Conservation (phyloP, 2,329 filamentous ascomycete genomes). For the Neofusicoccum sp. region DNA sequence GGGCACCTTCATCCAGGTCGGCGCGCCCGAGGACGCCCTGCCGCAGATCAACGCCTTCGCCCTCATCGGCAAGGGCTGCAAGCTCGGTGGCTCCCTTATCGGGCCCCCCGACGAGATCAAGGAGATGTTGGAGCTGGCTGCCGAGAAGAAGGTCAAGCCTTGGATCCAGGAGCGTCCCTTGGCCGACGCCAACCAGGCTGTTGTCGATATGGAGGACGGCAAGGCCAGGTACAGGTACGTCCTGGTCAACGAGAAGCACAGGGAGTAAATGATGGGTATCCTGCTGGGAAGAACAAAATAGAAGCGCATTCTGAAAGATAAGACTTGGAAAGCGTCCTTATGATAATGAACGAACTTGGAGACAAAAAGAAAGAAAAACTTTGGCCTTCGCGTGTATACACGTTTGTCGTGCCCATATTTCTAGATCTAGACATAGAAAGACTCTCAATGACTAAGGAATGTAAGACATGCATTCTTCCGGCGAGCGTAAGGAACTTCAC, state of each 20-base stretch:
- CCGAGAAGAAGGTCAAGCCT: conserved; percentile 57
- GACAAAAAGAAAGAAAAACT: too few relatives aligned
- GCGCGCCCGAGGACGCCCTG: conserved; percentile 59
- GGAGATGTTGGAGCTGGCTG: conserved; percentile 62
- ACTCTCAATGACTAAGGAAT: too few relatives aligned
- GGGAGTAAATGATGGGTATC: neutral
- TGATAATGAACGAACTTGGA: too few relatives aligned
- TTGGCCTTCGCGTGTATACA: too few relatives aligned
- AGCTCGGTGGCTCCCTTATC: conserved; percentile 46
- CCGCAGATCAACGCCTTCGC: conserved; percentile 57
- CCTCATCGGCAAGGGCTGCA: conserved; percentile 56
- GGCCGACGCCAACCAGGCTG: conserved; percentile 54
- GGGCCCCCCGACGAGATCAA: conserved; percentile 58
- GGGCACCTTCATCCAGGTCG: conserved; percentile 65
- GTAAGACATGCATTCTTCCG: too few relatives aligned
- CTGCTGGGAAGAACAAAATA: too few relatives aligned
- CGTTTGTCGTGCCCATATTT: too few relatives aligned
- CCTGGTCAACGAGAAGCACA: conserved; percentile 35
- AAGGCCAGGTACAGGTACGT: conserved; percentile 49
- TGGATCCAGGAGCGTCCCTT: conserved; percentile 63
- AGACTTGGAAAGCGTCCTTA: too few relatives aligned
- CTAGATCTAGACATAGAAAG: too few relatives aligned
- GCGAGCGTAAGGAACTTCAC: too few relatives aligned
- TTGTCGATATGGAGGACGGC: conserved; percentile 58
- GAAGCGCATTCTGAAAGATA: too few relatives aligned